Evolutionary conservation across 75 land plant genomes (phyloP).

Genomic region (Pinus albicaulis): DNA sequence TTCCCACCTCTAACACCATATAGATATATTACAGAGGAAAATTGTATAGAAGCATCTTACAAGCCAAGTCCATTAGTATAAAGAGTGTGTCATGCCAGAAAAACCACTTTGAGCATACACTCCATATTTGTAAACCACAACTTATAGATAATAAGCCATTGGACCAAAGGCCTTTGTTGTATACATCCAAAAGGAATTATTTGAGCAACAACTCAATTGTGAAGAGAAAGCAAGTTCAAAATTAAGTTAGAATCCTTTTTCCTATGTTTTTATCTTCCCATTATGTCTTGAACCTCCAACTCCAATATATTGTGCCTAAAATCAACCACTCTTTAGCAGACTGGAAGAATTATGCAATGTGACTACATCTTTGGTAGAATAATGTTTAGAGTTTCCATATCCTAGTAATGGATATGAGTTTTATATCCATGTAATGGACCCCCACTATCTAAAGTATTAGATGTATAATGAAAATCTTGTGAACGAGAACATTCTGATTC

Average conservation of each 20-base stretch:
- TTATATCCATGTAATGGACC: not conserved
- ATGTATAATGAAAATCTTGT: not conserved
- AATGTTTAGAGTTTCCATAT: not conserved
- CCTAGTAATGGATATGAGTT: not conserved
- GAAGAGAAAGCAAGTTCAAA: not conserved
- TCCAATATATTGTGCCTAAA: not conserved
- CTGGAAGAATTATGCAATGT: not conserved
- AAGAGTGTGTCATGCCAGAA: not conserved
- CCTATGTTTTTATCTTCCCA: not conserved
- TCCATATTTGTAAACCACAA: not conserved
- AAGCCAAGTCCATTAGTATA: not conserved
- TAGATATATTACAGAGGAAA: not conserved
- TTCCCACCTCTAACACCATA: not conserved
- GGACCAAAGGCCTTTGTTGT: not conserved
- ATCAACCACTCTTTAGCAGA: not conserved
- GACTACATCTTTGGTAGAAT: not conserved
- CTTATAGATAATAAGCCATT: not conserved
- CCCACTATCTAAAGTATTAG: not conserved
- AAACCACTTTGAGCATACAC: not conserved
- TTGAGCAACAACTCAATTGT: not conserved
- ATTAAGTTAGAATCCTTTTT: not conserved
- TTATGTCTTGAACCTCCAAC: not conserved
- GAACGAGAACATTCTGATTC: not conserved
- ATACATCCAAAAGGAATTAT: too few species aligned
- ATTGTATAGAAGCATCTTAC: not conserved